Percentiles rank a stretch among this genome's conserved stretches.
phyloP scores from a whole-genome alignment of 2,329 filamentous ascomycete genomes.

The Scedosporium aurantiacum region DNA sequence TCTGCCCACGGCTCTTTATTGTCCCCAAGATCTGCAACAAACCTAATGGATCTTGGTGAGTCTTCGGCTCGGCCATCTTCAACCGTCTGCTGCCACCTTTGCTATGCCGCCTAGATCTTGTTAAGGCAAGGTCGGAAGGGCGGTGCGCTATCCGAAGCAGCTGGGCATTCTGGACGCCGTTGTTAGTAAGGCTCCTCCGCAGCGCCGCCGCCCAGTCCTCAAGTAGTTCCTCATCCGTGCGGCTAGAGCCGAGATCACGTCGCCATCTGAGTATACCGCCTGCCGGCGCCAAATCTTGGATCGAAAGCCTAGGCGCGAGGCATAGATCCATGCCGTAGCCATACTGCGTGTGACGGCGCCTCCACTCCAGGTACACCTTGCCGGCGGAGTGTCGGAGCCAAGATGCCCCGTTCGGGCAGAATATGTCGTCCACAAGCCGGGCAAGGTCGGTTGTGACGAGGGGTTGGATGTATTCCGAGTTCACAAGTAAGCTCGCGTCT shows the following conservation, averaged over 20 bases:
- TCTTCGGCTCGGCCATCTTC: not conserved
- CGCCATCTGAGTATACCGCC: not conserved
- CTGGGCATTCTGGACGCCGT: not conserved
- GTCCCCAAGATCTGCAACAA: not conserved
- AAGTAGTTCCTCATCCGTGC: not conserved
- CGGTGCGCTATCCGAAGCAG: not conserved
- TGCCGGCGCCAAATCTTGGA: not conserved
- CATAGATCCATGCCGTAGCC: constrained; percentile 6
- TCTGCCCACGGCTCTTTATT: not conserved
- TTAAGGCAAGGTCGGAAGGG: not conserved
- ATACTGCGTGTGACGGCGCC: constrained; percentile 2
- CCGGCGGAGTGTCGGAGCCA: constrained; percentile 76
- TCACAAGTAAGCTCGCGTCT: constrained; percentile 91
- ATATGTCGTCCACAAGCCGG: constrained; percentile 59
- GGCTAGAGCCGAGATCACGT: not conserved
- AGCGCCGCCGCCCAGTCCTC: constrained; percentile 4
- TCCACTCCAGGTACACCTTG: constrained; percentile 68
- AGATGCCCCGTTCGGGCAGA: constrained; percentile 65
- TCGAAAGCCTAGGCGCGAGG: not conserved
- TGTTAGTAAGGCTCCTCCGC: constrained; percentile 1
- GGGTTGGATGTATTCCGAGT: constrained; percentile 76
- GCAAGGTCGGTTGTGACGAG: constrained; percentile 64
- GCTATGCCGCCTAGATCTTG: not conserved
- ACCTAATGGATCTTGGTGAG: constrained; percentile 5
- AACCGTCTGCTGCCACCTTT: not conserved